Evolutionary conservation across 768 basidiomycete genomes (phyloP).

Genomic region (Omphalotus guepiniiformis): DNA sequence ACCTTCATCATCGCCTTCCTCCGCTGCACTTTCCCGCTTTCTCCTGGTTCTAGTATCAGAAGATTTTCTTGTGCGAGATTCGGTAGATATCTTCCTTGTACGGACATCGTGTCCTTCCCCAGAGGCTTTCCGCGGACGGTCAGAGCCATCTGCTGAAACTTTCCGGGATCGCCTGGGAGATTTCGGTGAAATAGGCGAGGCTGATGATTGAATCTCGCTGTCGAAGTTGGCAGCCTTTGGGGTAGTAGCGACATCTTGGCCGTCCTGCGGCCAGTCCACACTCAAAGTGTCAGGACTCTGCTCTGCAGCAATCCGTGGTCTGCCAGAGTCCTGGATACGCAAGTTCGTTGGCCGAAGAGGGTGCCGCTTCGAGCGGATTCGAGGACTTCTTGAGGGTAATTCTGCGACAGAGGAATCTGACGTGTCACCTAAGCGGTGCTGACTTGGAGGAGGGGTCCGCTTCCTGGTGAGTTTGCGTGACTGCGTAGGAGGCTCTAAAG

Average conservation of each 20-base stretch:
- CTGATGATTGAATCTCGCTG: slow-evolving; percentile 23
- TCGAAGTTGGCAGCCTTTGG: slow-evolving; percentile 54
- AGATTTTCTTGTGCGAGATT: slow-evolving; percentile 40
- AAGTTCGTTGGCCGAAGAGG: slow-evolving; percentile 43
- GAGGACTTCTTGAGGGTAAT: slow-evolving; percentile 34
- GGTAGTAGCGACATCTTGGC: slow-evolving; percentile 46
- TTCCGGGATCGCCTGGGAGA: slow-evolving; percentile 36
- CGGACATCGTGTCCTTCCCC: slow-evolving; percentile 31
- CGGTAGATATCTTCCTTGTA: slow-evolving; percentile 42
- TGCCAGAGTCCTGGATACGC: slow-evolving; percentile 34
- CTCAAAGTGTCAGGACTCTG: slow-evolving; percentile 37
- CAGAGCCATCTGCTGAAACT: slow-evolving; percentile 31
- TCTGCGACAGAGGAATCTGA: slow-evolving; percentile 46
- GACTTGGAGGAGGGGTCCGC: slow-evolving; percentile 29
- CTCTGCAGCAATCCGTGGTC: slow-evolving; percentile 24
- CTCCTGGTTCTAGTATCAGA: slow-evolving; percentile 38
- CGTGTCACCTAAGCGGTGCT: slow-evolving; percentile 31
- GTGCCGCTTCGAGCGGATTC: slow-evolving; percentile 52
- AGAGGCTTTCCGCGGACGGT: slow-evolving; percentile 27
- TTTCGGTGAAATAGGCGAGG: slow-evolving; percentile 22
- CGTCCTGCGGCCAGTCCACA: slow-evolving; percentile 52
- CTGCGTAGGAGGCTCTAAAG: slow-evolving; percentile 20
- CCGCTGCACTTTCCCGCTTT: slow-evolving; percentile 58
- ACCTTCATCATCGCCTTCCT: slow-evolving; percentile 69
- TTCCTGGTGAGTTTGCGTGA: slow-evolving; percentile 32